A percentile compares a stretch with the other conserved stretches of the same genome.
Evolutionary conservation across 2,329 filamentous ascomycete genomes (phyloP).

Genomic region (Claviceps africana): DNA sequence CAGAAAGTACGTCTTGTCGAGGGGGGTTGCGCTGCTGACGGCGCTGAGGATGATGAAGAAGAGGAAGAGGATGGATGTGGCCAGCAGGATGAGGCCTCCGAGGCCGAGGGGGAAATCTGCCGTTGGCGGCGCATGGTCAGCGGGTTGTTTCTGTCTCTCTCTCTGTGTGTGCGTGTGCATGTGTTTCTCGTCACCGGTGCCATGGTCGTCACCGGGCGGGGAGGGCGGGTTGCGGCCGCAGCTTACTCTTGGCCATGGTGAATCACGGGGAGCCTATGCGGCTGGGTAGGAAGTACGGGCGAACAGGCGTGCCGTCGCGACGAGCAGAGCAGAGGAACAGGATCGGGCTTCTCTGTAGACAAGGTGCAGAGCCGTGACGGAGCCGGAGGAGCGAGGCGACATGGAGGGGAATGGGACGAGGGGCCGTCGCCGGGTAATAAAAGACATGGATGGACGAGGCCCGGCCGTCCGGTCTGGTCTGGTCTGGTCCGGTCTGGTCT

Average conservation of each 20-base stretch:
- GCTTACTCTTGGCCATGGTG: constrained; percentile 10
- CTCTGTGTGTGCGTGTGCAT: too few species aligned
- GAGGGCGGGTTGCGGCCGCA: too few species aligned
- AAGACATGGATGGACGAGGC: too few species aligned
- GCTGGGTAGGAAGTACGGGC: background rate
- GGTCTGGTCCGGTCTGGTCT: too few species aligned
- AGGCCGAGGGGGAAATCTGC: constrained; percentile 28
- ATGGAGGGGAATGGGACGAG: background rate
- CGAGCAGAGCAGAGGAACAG: too few species aligned
- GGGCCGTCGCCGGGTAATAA: constrained; percentile 2
- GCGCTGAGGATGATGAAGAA: constrained; percentile 47
- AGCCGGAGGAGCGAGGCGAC: background rate
- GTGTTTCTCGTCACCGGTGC: background rate
- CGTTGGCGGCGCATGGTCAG: background rate
- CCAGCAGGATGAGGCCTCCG: constrained; percentile 34
- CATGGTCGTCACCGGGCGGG: background rate
- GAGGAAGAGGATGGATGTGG: constrained; percentile 36
- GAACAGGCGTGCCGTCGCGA: background rate
- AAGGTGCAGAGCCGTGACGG: background rate
- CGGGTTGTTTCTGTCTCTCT: too few species aligned
- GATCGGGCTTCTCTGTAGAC: background rate
- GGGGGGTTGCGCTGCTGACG: constrained; percentile 33
- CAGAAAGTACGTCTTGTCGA: constrained; percentile 76
- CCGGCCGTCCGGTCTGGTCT: too few species aligned
- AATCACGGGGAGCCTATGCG: background rate